Evolutionary conservation across 352 stramenopile species (phyloP).

Genomic region (Pythium scleroteichum): DNA sequence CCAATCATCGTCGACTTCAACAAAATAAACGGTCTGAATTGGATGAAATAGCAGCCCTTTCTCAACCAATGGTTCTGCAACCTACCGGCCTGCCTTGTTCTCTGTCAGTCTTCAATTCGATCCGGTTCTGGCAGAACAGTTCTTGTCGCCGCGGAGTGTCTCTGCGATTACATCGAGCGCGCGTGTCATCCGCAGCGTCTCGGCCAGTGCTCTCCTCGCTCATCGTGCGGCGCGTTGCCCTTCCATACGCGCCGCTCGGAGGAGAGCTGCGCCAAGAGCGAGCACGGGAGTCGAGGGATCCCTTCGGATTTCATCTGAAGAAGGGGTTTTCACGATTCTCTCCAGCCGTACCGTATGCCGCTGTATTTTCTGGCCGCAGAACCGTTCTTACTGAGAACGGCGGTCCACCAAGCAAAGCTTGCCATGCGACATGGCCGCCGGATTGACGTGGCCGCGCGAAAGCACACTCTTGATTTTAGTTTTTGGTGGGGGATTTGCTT

Average conservation of each 20-base stretch:
- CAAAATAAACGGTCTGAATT: background rate
- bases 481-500: too few species aligned
- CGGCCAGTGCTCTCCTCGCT: conserved; percentile 31
- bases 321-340: conserved; percentile 63
- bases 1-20: conserved; percentile 3
- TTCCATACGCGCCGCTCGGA: conserved; percentile 26
- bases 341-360: conserved; percentile 31
- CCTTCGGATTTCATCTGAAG: conserved; percentile 49
- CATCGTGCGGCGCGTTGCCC: conserved; percentile 22
- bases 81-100: too few species aligned
- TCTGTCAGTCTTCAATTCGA: conserved; percentile 18
- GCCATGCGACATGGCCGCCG: too few species aligned
- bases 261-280: conserved; percentile 33
- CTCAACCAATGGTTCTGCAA: conserved; percentile 20
- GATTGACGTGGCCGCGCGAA: too few species aligned
- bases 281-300: conserved; percentile 56
- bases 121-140: background rate
- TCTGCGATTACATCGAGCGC: background rate
- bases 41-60: conserved; percentile 7
- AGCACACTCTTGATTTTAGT: too few species aligned
- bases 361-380: too few species aligned
- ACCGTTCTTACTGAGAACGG: too few species aligned
- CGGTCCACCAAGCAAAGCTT: background rate
- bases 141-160: background rate
- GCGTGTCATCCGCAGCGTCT: background rate